phyloP scores from a whole-genome alignment of 352 stramenopile species.

The Phytophthora fragariaefolia region DNA sequence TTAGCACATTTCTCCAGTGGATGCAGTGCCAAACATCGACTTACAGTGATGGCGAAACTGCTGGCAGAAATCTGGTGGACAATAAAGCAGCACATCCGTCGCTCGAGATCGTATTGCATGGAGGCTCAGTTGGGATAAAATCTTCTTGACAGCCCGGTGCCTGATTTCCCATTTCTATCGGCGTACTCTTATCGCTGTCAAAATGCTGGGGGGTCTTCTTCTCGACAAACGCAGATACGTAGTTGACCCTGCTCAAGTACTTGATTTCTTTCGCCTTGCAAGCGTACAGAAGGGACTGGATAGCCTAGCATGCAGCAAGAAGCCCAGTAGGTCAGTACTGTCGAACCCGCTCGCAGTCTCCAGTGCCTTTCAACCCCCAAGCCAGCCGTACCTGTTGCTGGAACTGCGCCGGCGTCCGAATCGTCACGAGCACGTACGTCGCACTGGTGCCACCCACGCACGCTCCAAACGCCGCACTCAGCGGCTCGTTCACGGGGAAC shows the following conservation, averaged over 20 bases:
- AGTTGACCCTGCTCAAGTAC: slow-evolving; percentile 39
- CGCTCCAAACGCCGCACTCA: slow-evolving; percentile 53
- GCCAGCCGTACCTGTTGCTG: slow-evolving; percentile 62
- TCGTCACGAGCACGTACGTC: slow-evolving; percentile 67
- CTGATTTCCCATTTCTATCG: slow-evolving; percentile 8
- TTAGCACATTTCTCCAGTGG: neutral
- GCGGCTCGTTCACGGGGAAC: slow-evolving; percentile 48
- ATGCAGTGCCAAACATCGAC: neutral
- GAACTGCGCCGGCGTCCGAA: slow-evolving; percentile 59
- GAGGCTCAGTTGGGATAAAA: neutral
- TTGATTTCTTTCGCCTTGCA: slow-evolving; percentile 84
- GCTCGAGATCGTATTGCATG: neutral
- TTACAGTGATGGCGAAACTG: slow-evolving; percentile 22
- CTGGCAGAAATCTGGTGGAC: neutral
- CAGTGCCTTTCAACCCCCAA: too few species aligned
- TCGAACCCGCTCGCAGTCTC: too few species aligned
- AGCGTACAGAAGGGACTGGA: slow-evolving; percentile 79
- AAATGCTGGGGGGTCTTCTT: slow-evolving; percentile 3
- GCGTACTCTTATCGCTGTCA: slow-evolving; percentile 5
- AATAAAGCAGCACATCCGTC: slow-evolving; percentile 3
- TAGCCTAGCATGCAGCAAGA: slow-evolving; percentile 49
- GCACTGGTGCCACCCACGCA: slow-evolving; percentile 54
- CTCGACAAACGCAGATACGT: slow-evolving; percentile 40
- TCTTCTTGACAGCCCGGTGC: slow-evolving; percentile 15
- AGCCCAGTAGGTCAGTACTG: too few species aligned